Base-by-base conservation (phyloP, 495 filamentous ascomycete genomes). In the Talaromyces liani region DNA sequence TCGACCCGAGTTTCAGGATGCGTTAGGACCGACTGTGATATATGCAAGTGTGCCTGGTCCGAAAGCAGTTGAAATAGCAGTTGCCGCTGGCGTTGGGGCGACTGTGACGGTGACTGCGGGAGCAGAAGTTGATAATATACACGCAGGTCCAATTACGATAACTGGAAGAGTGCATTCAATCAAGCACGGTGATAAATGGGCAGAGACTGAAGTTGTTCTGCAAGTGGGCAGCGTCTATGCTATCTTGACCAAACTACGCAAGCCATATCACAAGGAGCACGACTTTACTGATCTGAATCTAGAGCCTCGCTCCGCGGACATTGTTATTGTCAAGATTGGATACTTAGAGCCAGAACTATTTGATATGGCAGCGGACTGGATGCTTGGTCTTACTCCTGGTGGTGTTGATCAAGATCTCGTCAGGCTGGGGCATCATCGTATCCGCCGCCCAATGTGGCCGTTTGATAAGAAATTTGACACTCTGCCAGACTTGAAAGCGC, bases 241-340 rank as follows among this genome's bases (percentile, higher is more conserved):
- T 14, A 84, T 86, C 33, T 63, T 86, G 9, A 86, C 82, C 0
- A 73, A 82, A 63, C 70, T 82, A 12, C 81, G 83, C 33, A 86
- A 85, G 64, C 83, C 83, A 5, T 85, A 84, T 63, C 83, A 86
- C 56, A 75, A 77, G 34, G 82, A 86, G 63, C 70, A 68, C 33
- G 83, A 86, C 62, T 86, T 85, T 62, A 82, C 75, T 1, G 76
- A 77, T 20, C 73, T 85, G 3, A 61, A 80, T 61, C 74, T 86
- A 0, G 31, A 64, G 1, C 81, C 82, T 10, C 78, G 82, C 1
- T 65, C 70, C 4, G 73, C 77, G 9, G 79, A 82, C 63, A 78
- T 86, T 16, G 81, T 86, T 12, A 76, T 86, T 18, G 81, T 85
- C 6, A 86, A 86, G 70, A 86, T 86, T 58, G 82, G 83, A 20